These are phyloP conservation scores for Amauroascus verrucosus DNA, from an alignment of 2,329 filamentous ascomycete genomes.

Conservation along the genomic window DNA sequence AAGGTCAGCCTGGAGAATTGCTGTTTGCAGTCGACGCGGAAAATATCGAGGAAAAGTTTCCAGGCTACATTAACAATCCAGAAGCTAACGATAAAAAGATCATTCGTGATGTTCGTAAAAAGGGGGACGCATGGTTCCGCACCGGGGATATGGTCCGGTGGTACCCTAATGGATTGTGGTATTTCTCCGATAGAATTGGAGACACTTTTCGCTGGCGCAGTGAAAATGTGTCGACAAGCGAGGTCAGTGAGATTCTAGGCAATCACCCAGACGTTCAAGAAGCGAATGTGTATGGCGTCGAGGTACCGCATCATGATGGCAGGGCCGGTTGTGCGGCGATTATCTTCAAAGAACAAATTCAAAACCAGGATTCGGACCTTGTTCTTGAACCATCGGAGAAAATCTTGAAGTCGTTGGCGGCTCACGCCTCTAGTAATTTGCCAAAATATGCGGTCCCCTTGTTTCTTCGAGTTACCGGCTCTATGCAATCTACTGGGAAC, in stretches of 20 bases:
- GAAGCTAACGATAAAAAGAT: conserved; percentile 64
- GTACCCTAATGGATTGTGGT: conserved; percentile 60
- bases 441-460: conserved; percentile 68
- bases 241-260: conserved; percentile 68
- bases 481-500: conserved; percentile 64
- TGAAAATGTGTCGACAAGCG: conserved; percentile 71
- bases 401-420: conserved; percentile 50
- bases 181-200: conserved; percentile 60
- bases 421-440: conserved; percentile 48
- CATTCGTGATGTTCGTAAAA: conserved; percentile 58
- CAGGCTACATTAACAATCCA: conserved; percentile 70
- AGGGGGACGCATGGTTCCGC: conserved; percentile 73
- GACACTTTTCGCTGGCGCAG: conserved; percentile 54
- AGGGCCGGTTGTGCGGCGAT: conserved; percentile 72
- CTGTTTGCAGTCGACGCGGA: conserved; percentile 58
- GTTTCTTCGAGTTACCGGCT: conserved; percentile 59
- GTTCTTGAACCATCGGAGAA: conserved; percentile 28
- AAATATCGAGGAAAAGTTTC: conserved; percentile 56
- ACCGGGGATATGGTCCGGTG: conserved; percentile 71
- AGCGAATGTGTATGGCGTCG: conserved; percentile 77
- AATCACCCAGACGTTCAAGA: conserved; percentile 57
- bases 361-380: conserved; percentile 21
- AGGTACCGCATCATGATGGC: conserved; percentile 70
- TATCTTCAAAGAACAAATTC: conserved; percentile 40
- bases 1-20: conserved; percentile 63